phyloP scores from a whole-genome alignment of 2,329 filamentous ascomycete species.

The Massarina eburnea region DNA sequence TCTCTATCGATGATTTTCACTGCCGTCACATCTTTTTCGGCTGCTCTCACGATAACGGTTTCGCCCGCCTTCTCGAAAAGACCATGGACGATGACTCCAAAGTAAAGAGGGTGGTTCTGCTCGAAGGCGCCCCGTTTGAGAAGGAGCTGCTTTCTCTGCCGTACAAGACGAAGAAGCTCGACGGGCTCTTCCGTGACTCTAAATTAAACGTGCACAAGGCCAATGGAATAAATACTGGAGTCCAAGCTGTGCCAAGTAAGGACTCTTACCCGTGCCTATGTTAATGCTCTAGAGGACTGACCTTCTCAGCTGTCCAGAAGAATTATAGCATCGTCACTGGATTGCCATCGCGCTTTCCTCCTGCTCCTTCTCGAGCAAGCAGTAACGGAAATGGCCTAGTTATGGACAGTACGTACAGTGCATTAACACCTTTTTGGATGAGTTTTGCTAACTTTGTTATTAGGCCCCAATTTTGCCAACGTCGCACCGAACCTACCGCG shows the following conservation, averaged over 20 bases:
- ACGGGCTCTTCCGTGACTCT: constrained; percentile 55
- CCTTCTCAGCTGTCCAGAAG: constrained; percentile 1
- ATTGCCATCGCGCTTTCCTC: constrained; percentile 29
- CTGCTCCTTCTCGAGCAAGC: constrained; percentile 9
- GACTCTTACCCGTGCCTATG: not conserved
- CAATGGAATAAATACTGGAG: not conserved
- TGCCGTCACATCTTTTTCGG: constrained; percentile 64
- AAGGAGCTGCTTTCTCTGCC: constrained; percentile 54
- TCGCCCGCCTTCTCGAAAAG: constrained; percentile 55
- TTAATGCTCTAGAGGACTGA: not conserved
- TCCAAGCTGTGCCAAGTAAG: constrained; percentile 1
- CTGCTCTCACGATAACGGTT: constrained; percentile 60
- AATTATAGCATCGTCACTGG: constrained; percentile 24
- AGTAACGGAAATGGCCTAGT: constrained; percentile 1
- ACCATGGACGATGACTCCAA: constrained; percentile 49
- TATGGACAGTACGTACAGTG: constrained; percentile 16
- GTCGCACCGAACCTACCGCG: constrained; percentile 17
- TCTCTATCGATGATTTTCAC: constrained; percentile 59
- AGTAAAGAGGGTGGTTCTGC: constrained; percentile 54
- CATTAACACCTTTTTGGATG: not conserved
- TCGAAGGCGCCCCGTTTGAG: constrained; percentile 60
- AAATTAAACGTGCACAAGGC: constrained; percentile 42
- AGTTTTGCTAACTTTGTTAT: not conserved
- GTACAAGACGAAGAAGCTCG: constrained; percentile 55
- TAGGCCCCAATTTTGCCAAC: constrained; percentile 11